Percentiles rank a stretch among this genome's conserved stretches.
These are phyloP conservation scores for Plasmodium vivax DNA, from an alignment of 169 alveolate genomes.

Conservation along the genomic window DNA sequence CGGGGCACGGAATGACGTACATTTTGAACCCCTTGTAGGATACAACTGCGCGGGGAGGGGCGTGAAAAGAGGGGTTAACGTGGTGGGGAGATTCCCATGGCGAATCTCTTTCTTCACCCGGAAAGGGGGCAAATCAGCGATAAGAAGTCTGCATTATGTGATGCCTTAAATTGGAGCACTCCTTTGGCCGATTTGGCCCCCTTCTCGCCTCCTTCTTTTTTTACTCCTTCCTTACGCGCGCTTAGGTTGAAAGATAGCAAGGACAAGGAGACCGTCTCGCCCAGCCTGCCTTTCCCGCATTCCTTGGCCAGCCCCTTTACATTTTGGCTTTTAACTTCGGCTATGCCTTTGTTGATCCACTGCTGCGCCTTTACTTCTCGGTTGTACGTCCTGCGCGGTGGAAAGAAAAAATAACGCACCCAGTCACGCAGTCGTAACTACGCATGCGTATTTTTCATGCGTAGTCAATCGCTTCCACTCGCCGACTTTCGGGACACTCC, in stretches of 20 bases:
- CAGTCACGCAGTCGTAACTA: background rate
- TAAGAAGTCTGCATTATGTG: background rate
- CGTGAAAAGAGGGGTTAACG: background rate
- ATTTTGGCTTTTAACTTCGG: conserved; percentile 29
- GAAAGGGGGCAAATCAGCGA: background rate
- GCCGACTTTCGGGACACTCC: background rate
- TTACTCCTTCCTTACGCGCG: conserved; percentile 18
- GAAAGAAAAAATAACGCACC: background rate
- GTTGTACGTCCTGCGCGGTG: conserved; percentile 29
- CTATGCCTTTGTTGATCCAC: conserved; percentile 72
- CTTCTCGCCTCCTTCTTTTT: background rate
- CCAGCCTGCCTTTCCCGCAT: background rate
- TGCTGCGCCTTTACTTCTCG: conserved; percentile 57
- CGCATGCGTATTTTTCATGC: background rate
- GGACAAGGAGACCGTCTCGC: conserved; percentile 20
- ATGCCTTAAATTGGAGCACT: background rate
- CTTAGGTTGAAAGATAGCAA: conserved; percentile 39
- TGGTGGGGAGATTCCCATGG: background rate
- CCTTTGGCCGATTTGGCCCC: background rate
- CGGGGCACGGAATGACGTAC: conserved; percentile 57
- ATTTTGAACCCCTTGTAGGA: conserved; percentile 70
- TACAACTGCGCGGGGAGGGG: conserved; percentile 11
- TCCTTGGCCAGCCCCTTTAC: background rate
- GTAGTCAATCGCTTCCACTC: background rate
- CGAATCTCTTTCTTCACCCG: background rate